Base-by-base conservation (phyloP, 2,329 filamentous ascomycete species). In the Arthrobotrys conoides region DNA sequence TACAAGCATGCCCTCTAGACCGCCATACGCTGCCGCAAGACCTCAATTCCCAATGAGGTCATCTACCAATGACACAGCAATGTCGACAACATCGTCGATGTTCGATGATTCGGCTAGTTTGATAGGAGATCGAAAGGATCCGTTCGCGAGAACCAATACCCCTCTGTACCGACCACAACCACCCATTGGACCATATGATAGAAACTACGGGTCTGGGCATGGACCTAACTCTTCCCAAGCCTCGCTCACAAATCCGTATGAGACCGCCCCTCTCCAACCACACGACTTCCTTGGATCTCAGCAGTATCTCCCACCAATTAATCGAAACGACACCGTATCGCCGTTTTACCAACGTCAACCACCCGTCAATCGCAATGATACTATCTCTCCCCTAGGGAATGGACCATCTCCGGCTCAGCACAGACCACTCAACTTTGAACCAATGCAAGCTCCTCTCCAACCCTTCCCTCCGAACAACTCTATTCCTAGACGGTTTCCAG, bases 181-280 rank as follows among this genome's bases (percentile, higher is more conserved):
- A 16, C 70, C 70, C 14, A 46, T 79, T 53, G 76, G 76, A 30
- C 70, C 76, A 46, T 73, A 75, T 30, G 22, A n/a, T 2, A 61
- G 69, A 33, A 61, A 73, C 20, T 72, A 72, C 16, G 30, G 22
- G 6, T 20, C 44, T 22, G 55, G 33, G 27, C 51, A 71, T 33
- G 67, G 67, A 44, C 53, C 67, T 24, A 75, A 75, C 48, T 63
- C 61, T 61, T 70, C 67, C n/a, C 55, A 73, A 36, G 41, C 65
- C n/a, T 79, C 69, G 9, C 65, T 79, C 41, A 73, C 76, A 16
- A 71, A 79, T 44, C 68, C 76, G 16, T 78, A 79, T 53, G 71
- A 75, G 36, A 44, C 65, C 20, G 71, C 70, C n/a, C 69, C 70
- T 3, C 41, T 75, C 14, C 75, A 78, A 30, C 75, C 75, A 20